These are phyloP conservation scores for Lactifluus piperatus DNA, from an alignment of 768 basidiomycete species.

Conservation along the genomic window DNA sequence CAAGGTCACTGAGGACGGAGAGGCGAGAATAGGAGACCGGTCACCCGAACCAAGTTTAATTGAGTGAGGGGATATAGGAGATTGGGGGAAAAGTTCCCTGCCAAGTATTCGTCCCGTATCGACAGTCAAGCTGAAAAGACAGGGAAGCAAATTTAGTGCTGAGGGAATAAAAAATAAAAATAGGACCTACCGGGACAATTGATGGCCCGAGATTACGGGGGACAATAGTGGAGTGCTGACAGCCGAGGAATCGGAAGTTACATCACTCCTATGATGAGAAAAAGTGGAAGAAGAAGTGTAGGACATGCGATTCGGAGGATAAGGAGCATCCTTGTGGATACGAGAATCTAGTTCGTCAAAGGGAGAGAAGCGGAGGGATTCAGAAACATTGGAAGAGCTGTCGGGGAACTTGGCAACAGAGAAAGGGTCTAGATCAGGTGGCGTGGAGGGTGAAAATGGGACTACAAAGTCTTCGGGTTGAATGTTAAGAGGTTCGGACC, in stretches of 20 bases:
- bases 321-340: constrained; percentile 32
- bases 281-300: constrained; percentile 52
- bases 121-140: constrained; percentile 10
- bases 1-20: constrained; percentile 18
- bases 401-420: constrained; percentile 41
- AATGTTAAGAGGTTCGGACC: constrained; percentile 45
- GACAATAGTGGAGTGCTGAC: constrained; percentile 13
- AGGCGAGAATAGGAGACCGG: constrained; percentile 2
- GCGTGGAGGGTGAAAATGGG: constrained; percentile 39
- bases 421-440: constrained; percentile 56
- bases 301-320: constrained; percentile 39
- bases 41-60: not conserved
- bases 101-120: constrained; percentile 15
- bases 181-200: constrained; percentile 14
- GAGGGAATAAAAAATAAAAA: not conserved
- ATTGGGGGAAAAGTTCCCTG: constrained; percentile 3
- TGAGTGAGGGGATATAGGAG: constrained; percentile 8
- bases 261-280: constrained; percentile 30
- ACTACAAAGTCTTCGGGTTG: constrained; percentile 35
- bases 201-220: constrained; percentile 1
- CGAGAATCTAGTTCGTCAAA: constrained; percentile 43
- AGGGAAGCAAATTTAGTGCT: not conserved
- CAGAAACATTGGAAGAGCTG: constrained; percentile 31
- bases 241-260: constrained; percentile 16
- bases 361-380: constrained; percentile 40